Conservation (phyloP, 345 rosid species). For the Orychophragmus violaceus region DNA sequence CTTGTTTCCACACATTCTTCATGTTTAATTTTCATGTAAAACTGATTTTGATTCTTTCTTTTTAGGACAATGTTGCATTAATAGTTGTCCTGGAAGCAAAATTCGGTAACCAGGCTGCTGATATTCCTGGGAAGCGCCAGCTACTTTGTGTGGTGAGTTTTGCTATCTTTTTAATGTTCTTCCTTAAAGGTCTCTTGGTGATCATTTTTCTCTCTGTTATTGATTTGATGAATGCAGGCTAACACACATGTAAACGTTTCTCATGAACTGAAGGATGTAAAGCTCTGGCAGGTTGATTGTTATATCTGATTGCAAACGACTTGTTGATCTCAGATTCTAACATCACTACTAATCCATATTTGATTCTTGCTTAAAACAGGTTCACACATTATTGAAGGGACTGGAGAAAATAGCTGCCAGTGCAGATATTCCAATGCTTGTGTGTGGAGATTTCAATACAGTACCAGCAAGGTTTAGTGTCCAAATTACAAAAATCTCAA, state of each 20-base stretch:
- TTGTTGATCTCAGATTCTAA: neutral
- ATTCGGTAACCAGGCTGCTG: conserved; percentile 80
- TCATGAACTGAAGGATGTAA: conserved; percentile 89
- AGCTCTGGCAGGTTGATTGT: conserved; percentile 87
- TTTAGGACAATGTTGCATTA: conserved; percentile 84
- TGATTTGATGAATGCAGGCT: conserved; percentile 51
- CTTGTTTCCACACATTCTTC: neutral
- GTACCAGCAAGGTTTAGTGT: conserved; percentile 35
- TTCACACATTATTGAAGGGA: conserved; percentile 92
- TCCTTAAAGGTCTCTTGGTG: conserved; percentile 5
- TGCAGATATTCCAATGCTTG: conserved; percentile 97
- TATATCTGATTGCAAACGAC: neutral
- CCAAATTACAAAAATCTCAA: conserved; percentile 7
- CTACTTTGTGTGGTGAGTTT: conserved; percentile 88
- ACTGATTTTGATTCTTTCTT: conserved; percentile 13
- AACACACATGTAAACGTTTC: conserved; percentile 85
- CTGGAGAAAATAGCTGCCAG: conserved; percentile 96
- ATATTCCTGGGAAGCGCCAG: conserved; percentile 79
- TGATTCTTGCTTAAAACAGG: conserved; percentile 42
- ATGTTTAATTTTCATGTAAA: neutral
- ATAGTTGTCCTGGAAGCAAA: conserved; percentile 91
- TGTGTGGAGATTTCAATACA: conserved; percentile 96
- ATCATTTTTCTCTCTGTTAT: neutral
- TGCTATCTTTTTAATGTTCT: neutral
- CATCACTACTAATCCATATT: neutral